Evolutionary conservation across 1,284 basidiomycete genomes (phyloP), one percentile per base, ranked within the genome.

Genomic region (Tremellales sp.): DNA sequence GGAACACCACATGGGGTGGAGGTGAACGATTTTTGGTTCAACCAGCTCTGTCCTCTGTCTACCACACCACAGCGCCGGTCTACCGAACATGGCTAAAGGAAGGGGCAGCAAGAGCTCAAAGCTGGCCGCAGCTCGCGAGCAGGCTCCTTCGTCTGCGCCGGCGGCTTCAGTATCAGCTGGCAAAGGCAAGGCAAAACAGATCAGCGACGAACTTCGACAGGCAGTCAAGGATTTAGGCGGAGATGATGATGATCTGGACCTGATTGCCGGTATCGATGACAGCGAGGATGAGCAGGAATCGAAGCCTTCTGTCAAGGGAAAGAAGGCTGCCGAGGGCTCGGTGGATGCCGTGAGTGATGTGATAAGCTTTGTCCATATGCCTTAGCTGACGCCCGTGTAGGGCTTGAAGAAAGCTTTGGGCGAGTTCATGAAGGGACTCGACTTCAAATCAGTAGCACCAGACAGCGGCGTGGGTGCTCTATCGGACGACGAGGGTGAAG

Each of bases 371-470:
- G 60, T 65, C 45, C 43, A 57, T n/a, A 33, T 10, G 29, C 29
- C 10, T 33, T 33, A n/a, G n/a, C 29, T 33, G 29, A 33, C 29
- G 10, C n/a, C 12, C 4, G 48, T 75, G 74, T 71, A 79, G 51
- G 61, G 67, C 24, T 74, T 84, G 13, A 73, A 77, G 37, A 78
- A 78, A 29, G 83, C 83, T 56, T 74, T 86, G 15, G 77, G 80
- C 2, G 77, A 79, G 43, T 82, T 85, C 65, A 74, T 85, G 61
- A 79, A 81, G 57, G 78, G 72, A 1, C 72, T 85, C 33, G 79
- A 82, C 56, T 77, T 82, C 43, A 65, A 61, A 17, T 57, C 53
- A 10, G 54, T 61, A 5, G 58, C 48, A 1, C 49, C 56, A 3
- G 51, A 46, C 10, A 48, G 44, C 2, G 57, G 26, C 13, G 48